Evolutionary conservation across 345 rosid genomes (phyloP).

Genomic region (Euphorbia lathyris): DNA sequence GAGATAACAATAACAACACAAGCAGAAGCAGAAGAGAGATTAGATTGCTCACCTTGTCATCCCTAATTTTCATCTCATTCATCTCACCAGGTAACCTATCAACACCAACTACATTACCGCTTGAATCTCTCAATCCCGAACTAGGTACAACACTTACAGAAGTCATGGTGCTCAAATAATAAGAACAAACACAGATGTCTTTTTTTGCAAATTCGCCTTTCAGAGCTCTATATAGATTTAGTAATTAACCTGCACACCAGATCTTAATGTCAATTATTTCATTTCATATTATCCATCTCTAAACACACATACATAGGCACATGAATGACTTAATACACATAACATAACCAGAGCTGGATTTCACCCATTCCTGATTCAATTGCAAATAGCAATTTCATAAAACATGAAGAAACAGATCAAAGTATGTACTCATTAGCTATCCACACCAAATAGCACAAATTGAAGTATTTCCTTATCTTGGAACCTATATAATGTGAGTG

Average conservation of each 20-base stretch:
- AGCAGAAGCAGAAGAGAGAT: not conserved
- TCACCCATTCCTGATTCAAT: not conserved
- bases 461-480: not conserved
- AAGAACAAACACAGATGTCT: not conserved
- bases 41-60: conserved; percentile 56
- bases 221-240: not conserved
- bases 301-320: not conserved
- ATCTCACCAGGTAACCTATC: conserved; percentile 84
- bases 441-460: not conserved
- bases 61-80: conserved; percentile 89
- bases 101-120: conserved; percentile 47
- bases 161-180: conserved; percentile 44
- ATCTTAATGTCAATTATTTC: not conserved
- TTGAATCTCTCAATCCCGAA: conserved; percentile 53
- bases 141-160: conserved; percentile 52
- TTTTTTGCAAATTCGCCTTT: conserved; percentile 11
- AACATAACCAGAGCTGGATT: not conserved
- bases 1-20: not conserved
- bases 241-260: conserved; percentile 10
- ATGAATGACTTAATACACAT: not conserved
- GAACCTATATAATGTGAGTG: not conserved
- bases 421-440: not conserved
- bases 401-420: not conserved
- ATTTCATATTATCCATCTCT: too few species aligned
- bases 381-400: not conserved